Evolutionary conservation across 2,329 filamentous ascomycete genomes (phyloP), one percentile per base, ranked within the genome.

Genomic region (Diaporthe capsici): DNA sequence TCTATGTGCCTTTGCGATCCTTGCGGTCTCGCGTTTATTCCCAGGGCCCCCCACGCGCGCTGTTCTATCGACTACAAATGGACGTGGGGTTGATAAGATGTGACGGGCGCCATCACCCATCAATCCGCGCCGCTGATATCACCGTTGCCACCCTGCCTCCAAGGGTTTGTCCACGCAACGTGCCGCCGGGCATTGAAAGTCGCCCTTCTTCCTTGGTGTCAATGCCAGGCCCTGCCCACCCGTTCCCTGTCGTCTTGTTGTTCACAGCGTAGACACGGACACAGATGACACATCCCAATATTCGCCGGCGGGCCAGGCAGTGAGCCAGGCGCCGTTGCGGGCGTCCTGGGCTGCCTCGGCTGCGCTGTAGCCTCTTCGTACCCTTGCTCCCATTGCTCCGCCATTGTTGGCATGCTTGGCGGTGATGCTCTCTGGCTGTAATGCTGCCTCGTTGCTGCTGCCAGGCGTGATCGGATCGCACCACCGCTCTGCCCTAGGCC

Each of bases 281-380:
- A 28, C 31, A 6, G 34, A 20, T 8, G n/a, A 34, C 3, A 25
- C 4, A 25, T 25, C 57, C 20, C 31, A 37, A 31, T 55, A n/a
- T 20, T 82, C 80, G 53, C 81, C 80, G 31, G 78, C 67, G 0
- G 81, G 81, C 82, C 81, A 82, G 37, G 81, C 80, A 20, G 78
- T 78, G 34, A 82, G 76, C 42, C 76, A 80, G 25, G 81, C 81
- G 58, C 81, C 81, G 37, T 73, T 72, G 17, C 74, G 76, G 15
- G 77, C 71, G 39, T 78, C 80, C 15, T 75, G 63, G 12, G 80
- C 81, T 5, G 81, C 81, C 15, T 81, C 78, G 37, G 74, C 55
- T 15, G 81, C 76, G 17, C 81, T 79, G 71, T 82, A 82, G 2
- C 85, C 83, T 88, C 47, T 3, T 17, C 15, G 37, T 22, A 1